A percentile compares a stretch with the other conserved stretches of the same genome.
These are phyloP conservation scores for Dioszegia hungarica DNA, from an alignment of 768 basidiomycete species.

Conservation along the genomic window DNA sequence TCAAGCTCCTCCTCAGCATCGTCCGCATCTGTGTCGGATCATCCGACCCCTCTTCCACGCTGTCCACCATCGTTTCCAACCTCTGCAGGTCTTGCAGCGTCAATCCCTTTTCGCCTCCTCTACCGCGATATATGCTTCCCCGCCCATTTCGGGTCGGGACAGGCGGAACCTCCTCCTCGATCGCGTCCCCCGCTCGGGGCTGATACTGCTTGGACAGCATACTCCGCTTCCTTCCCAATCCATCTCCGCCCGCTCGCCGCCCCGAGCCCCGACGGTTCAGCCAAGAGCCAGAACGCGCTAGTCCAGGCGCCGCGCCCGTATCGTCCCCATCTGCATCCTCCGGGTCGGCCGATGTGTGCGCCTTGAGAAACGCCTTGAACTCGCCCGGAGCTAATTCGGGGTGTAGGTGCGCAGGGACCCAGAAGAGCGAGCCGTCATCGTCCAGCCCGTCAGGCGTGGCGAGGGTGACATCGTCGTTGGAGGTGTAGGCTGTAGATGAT, in stretches of 20 bases:
- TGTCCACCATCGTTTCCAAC: constrained; percentile 86
- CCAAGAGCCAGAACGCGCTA: constrained; percentile 28
- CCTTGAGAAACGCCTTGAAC: constrained; percentile 89
- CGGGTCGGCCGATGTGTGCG: constrained; percentile 63
- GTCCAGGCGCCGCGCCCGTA: constrained; percentile 19
- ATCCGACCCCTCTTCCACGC: constrained; percentile 62
- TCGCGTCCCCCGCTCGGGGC: constrained; percentile 70
- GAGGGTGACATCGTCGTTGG: constrained; percentile 38
- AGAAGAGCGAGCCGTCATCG: constrained; percentile 76
- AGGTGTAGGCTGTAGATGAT: constrained; percentile 23
- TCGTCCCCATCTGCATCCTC: constrained; percentile 20
- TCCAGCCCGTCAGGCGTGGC: constrained; percentile 49
- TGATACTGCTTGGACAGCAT: constrained; percentile 93
- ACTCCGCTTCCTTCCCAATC: constrained; percentile 76
- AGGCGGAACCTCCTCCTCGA: constrained; percentile 61
- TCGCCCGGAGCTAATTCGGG: constrained; percentile 96
- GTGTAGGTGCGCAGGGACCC: constrained; percentile 94
- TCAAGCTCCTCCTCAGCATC: constrained; percentile 76
- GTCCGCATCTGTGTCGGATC: constrained; percentile 75
- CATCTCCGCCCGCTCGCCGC: constrained; percentile 49
- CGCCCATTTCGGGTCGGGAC: constrained; percentile 52
- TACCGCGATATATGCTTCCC: constrained; percentile 60
- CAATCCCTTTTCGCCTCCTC: constrained; percentile 69
- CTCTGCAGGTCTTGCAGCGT: constrained; percentile 92
- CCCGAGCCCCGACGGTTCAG: constrained; percentile 45